Percentiles rank a stretch among this genome's conserved stretches.
phyloP scores from a whole-genome alignment of 2,329 filamentous ascomycete genomes.

The Capronia coronata region DNA sequence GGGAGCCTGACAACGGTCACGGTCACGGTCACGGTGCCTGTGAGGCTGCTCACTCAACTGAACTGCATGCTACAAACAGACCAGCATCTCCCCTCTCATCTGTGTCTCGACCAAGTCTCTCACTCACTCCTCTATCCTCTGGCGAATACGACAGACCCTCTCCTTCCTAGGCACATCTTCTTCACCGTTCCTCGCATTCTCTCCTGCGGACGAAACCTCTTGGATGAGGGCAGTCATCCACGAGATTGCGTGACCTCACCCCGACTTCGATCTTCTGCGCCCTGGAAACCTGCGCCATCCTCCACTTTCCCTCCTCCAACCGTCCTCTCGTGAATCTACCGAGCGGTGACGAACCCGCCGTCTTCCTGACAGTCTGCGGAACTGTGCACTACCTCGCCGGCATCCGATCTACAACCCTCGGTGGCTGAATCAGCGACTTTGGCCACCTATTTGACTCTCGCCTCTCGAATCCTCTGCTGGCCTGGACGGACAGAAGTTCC shows the following conservation, averaged over 20 bases:
- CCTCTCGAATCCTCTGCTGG: background rate
- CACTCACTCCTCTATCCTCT: background rate
- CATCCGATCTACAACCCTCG: background rate
- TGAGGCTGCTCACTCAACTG: background rate
- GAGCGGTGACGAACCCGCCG: background rate
- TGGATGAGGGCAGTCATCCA: background rate
- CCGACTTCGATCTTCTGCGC: background rate
- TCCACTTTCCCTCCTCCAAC: background rate
- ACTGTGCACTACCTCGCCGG: too few relatives aligned
- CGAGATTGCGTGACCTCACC: background rate
- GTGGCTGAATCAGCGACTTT: background rate
- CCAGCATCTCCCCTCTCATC: too few relatives aligned
- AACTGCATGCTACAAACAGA: too few relatives aligned
- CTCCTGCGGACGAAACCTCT: background rate
- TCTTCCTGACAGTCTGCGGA: background rate
- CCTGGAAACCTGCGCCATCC: background rate
- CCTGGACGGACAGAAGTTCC: background rate
- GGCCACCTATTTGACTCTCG: background rate
- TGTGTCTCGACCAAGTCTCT: background rate
- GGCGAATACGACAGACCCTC: background rate
- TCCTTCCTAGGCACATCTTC: background rate
- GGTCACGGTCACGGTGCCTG: background rate
- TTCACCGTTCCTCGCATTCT: background rate
- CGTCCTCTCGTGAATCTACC: background rate
- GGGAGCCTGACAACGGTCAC: background rate